Percentiles rank a stretch among this genome's conserved stretches.
Evolutionary conservation across 1,139 yeast species (phyloP).

Genomic region (Suhomyces ambrosiae): DNA sequence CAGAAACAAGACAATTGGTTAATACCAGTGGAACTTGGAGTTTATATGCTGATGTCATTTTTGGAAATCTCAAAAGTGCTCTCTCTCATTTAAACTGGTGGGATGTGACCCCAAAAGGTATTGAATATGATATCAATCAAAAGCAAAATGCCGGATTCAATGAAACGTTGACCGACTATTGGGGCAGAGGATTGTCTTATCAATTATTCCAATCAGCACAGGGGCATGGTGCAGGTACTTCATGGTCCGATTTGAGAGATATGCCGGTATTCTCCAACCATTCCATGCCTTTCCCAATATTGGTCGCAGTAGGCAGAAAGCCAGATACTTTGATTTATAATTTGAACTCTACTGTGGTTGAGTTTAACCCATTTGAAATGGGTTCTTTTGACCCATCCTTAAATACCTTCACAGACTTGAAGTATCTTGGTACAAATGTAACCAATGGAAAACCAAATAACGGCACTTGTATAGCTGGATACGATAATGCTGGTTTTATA

Average conservation of each 20-base stretch:
- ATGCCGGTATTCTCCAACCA: slow-evolving; percentile 31
- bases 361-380: slow-evolving; percentile 46
- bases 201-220: slow-evolving; percentile 36
- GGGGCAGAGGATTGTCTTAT: slow-evolving; percentile 47
- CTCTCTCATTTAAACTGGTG: slow-evolving; percentile 36
- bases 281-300: slow-evolving; percentile 45
- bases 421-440: slow-evolving; percentile 39
- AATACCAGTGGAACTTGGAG: slow-evolving; percentile 27
- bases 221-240: slow-evolving; percentile 26
- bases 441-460: slow-evolving; percentile 32
- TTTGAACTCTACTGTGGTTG: slow-evolving; percentile 42
- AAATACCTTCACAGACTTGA: slow-evolving; percentile 39
- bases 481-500: slow-evolving; percentile 75
- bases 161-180: slow-evolving; percentile 63
- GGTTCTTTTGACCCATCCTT: slow-evolving; percentile 46
- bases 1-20: slow-evolving; percentile 31
- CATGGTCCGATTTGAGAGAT: slow-evolving; percentile 38
- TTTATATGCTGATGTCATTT: slow-evolving; percentile 26
- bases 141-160: slow-evolving; percentile 52
- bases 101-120: slow-evolving; percentile 26
- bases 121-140: slow-evolving; percentile 28
- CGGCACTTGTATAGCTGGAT: slow-evolving; percentile 59
- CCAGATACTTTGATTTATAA: slow-evolving; percentile 38
- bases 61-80: slow-evolving; percentile 27
- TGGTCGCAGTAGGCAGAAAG: slow-evolving; percentile 39